Evolutionary conservation across 306 rosid species (phyloP), one percentile per base, ranked within the genome.

Genomic region (Cucumis cinereus): DNA sequence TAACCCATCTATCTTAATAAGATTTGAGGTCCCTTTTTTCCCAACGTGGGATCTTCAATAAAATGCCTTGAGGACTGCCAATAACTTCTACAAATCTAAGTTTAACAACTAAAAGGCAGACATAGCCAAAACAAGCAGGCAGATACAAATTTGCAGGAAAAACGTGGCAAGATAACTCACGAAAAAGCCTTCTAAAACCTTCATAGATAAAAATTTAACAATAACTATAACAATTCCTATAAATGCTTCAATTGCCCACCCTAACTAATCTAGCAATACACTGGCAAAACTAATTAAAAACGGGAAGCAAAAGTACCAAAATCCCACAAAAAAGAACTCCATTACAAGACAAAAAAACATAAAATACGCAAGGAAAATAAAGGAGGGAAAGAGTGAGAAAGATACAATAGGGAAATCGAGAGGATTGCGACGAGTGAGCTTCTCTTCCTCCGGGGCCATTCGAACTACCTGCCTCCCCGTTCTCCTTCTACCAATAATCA

Each of bases 381-480:
- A 20, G 0, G 16, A 7, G 24, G n/a, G 60, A 2, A 57, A 17
- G 14, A 17, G 45, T 8, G 63, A 24, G 33, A 19, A 76, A 38
- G 56, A 68, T 22, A 92, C 93, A 59, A 89, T 73, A 0, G 96
- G 96, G 87, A 90, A 92, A 69, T 92, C 93, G 73, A 92, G 91
- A 71, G 96, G 96, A 30, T 90, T 87, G 67, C 96, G 97, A 43
- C 96, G 96, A 72, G 92, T 88, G 81, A 90, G 76, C 83, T 84
- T 90, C 80, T 92, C 92, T 77, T 90, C 97, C 0, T 92, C 92
- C 9, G 96, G 97, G 82, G 96, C 97, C 97, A 92, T 92, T 24
- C 92, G 89, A 78, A 88, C 90, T 15, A 82, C 49, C 54, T 77
- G 96, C 19, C 19, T 26, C 47, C 59, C 71, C 67, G 40, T 58